Evolutionary conservation across 257 asterid genomes (phyloP), one percentile per base, ranked within the genome.

Genomic region (Voacanga thouarsii): DNA sequence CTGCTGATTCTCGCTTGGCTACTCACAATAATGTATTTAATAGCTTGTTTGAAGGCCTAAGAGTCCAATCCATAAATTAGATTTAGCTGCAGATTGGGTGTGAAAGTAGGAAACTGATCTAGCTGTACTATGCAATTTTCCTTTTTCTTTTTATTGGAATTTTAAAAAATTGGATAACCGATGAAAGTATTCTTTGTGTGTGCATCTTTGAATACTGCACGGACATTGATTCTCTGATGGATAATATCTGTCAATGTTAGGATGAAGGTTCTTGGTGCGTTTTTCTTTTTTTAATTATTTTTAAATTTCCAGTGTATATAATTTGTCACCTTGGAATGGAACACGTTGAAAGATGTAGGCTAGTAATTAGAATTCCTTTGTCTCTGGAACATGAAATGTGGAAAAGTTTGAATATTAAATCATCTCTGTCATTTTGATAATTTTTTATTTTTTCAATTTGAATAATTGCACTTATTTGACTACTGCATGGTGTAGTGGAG

Each of bases 401-500:
- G 51, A 56, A 43, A 15, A 19, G 49, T 21, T 19, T 43, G 24
- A 44, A 59, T 7, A 73, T 10, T 30, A 28, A 28, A 7, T 33
- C 19, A 7, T 33, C 19, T 39, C 53, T 9, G 55, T 37, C 28
- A 18, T 4, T 4, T 11, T 43, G 26, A 44, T 4, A 63, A 16
- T 50, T 28, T 23, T 51, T 78, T 80, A 61, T 66, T 73, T 72
- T 73, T 71, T 57, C 77, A 82, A 47, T 78, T 66, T 60, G 79
- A 78, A 80, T 76, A 55, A 49, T 68, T 77, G 64, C 72, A 55
- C 53, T 75, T 18, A 28, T 63, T 81, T 76, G 77, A 15, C 67
- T 71, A 77, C 71, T 85, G 73, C 37, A 80, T 80, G 75, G 81
- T 85, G 77, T 86, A 95, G 98, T 95, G 97, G 98, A 83, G 87